Base-by-base conservation (phyloP, 768 basidiomycete genomes). In the Amanita muscaria region DNA sequence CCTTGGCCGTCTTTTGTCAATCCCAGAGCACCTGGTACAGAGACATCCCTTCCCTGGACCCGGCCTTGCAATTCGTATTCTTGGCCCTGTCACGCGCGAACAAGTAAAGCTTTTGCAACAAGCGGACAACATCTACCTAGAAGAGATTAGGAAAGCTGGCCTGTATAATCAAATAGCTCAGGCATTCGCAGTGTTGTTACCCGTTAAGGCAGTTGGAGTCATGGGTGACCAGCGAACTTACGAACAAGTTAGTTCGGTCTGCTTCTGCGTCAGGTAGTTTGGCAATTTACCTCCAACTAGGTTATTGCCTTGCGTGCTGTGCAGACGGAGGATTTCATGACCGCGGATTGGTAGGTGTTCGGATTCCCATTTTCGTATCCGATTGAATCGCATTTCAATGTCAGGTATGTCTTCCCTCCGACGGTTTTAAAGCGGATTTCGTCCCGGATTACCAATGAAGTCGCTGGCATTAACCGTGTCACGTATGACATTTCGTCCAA, bases 321-420 rank as follows among this genome's bases (percentile, higher is more conserved):
- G 7, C 84, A 88, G 59, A 83, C 92, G n/a, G 94, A 97, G 60
- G 96, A 99, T 63, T 99, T 99, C 60, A 99, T 99, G 96, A 99
- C 96, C 11, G 96, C 96, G 27, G 94, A 98, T 61, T 98, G 94
- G 94, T 91, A 58, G 33, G 77, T 59, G 34, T 47, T 37, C 27
- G 10, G 5, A 42, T 49, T 44, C 47, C 49, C 44, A 30, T 36
- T 32, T 40, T 32, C 25, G 11, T 19, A 44, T 7, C 96, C 25
- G 93, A 97, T 62, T 98, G 96, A 58, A 33, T 77, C 59, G 27
- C 46, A 37, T 51, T 37, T 36, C n/a, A n/a, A n/a, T n/a, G n/a
- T n/a, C 55, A 89, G 88, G 88, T 97, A 88, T 67, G 80, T 88
- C n/a, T 99, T 98, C 75, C 93, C 94, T 21, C 68, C 90, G 12